Evolutionary conservation across 2,329 filamentous ascomycete species (phyloP).

Genomic region (Penicillium sp.): DNA sequence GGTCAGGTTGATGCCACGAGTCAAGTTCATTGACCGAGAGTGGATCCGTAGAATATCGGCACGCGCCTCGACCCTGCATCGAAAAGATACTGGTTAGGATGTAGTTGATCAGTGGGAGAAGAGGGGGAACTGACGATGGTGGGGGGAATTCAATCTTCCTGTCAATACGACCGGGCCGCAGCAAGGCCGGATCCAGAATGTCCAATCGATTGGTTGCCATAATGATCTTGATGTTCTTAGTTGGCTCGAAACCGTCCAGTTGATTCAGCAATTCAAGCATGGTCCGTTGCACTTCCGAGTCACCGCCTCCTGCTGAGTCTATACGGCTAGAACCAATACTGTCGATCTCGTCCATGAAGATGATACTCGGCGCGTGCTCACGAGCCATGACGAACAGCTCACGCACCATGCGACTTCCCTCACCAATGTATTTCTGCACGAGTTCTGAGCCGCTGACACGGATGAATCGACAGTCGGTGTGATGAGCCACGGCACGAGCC

Average conservation of each 20-base stretch:
- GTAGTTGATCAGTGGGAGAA: not conserved
- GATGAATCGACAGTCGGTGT: conserved; percentile 99
- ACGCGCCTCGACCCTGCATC: conserved; percentile 73
- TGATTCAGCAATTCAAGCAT: conserved; percentile 99
- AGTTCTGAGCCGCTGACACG: conserved; percentile 93
- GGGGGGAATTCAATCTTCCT: conserved; percentile 99
- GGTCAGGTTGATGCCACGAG: conserved; percentile 91
- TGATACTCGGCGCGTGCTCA: conserved; percentile 96
- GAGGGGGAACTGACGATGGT: conserved; percentile 60
- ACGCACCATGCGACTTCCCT: conserved; percentile 96
- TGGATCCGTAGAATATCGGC: conserved; percentile 98
- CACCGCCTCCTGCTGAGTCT: conserved; percentile 90
- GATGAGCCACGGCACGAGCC: conserved; percentile 92
- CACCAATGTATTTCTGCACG: conserved; percentile 99
- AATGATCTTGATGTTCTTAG: conserved; percentile 99
- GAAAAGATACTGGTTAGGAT: conserved; percentile 21
- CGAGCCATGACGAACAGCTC: conserved; percentile 99
- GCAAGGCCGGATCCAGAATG: conserved; percentile 90
- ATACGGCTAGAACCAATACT: conserved; percentile 97
- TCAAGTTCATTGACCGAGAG: conserved; percentile 97
- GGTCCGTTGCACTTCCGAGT: conserved; percentile 96
- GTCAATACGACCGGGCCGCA: conserved; percentile 96
- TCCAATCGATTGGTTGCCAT: conserved; percentile 99
- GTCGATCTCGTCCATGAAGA: conserved; percentile 99
- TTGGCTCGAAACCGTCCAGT: conserved; percentile 96